These are phyloP conservation scores for Petrea volubilis DNA, from an alignment of 257 asterid species.

Conservation along the genomic window DNA sequence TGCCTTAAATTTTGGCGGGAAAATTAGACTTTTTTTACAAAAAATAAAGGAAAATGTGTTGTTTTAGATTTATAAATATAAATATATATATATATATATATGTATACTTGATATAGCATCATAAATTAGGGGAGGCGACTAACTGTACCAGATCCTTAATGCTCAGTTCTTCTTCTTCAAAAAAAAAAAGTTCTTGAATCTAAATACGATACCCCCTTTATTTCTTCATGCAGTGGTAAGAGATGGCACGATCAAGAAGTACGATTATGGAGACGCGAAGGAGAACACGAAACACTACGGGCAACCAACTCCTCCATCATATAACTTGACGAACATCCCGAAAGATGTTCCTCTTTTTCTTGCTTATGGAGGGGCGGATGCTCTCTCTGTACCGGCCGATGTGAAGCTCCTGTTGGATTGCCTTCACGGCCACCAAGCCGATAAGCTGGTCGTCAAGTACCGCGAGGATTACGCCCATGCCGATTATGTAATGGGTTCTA, in stretches of 20 bases:
- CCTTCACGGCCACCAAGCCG: conserved; percentile 39
- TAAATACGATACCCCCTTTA: too few relatives aligned
- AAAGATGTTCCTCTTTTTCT: conserved; percentile 55
- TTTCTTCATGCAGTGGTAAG: conserved; percentile 30
- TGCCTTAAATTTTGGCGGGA: too few relatives aligned
- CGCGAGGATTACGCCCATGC: conserved; percentile 56
- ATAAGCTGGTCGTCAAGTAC: conserved; percentile 43
- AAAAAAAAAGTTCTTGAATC: too few relatives aligned
- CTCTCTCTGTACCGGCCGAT: conserved; percentile 50
- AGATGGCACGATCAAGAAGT: conserved; percentile 51
- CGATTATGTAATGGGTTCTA: conserved; percentile 55
- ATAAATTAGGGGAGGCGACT: too few relatives aligned
- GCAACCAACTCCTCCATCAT: conserved; percentile 52
- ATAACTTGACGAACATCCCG: conserved; percentile 48
- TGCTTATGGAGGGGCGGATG: conserved; percentile 62
- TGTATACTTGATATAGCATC: too few relatives aligned
- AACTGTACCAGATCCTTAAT: too few relatives aligned
- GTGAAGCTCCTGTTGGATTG: conserved; percentile 38
- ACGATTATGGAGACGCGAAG: conserved; percentile 52
- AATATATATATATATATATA: too few relatives aligned
- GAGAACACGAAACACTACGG: conserved; percentile 58
- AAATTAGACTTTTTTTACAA: too few relatives aligned
- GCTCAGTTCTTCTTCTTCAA: too few relatives aligned
- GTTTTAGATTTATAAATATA: too few relatives aligned
- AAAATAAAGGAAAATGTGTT: too few relatives aligned